Percentiles rank a stretch among this genome's conserved stretches.
Conservation (phyloP, 164 flowering plant species). For the Echeveria elegans region DNA sequence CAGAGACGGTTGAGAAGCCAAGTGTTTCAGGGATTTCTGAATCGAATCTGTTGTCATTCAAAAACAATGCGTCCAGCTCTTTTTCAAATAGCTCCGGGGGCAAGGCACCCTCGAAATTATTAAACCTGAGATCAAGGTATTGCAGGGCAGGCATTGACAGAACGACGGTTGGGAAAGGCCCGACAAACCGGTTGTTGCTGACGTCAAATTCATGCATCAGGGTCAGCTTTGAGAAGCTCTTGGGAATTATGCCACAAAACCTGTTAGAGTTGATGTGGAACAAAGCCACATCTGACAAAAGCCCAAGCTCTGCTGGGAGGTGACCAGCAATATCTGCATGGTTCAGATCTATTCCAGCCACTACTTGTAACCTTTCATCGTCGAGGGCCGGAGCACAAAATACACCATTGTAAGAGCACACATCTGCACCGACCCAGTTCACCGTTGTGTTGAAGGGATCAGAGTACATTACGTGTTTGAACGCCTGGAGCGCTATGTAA, state of each 20-base stretch:
- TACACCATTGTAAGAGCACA: constrained; percentile 59
- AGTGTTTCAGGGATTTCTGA: constrained; percentile 47
- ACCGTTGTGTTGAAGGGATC: constrained; percentile 49
- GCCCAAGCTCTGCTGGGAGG: constrained; percentile 61
- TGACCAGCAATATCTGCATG: constrained; percentile 63
- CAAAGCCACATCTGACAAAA: constrained; percentile 50
- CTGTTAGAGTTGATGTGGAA: constrained; percentile 71
- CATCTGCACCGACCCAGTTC: constrained; percentile 62
- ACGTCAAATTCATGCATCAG: constrained; percentile 54
- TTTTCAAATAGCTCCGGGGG: constrained; percentile 47
- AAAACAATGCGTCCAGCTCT: constrained; percentile 53
- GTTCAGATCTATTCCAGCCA: constrained; percentile 70
- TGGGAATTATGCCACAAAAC: constrained; percentile 67
- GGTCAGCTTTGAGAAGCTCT: constrained; percentile 30
- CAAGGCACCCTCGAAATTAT: constrained; percentile 60
- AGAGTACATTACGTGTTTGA: constrained; percentile 58
- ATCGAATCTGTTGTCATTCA: constrained; percentile 63
- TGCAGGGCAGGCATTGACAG: constrained; percentile 31
- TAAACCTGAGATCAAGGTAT: constrained; percentile 60
- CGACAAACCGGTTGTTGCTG: constrained; percentile 78
- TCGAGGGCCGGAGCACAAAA: constrained; percentile 56
- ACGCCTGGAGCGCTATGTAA: constrained; percentile 54
- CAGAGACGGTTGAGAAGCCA: constrained; percentile 58
- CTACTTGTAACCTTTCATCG: constrained; percentile 33
- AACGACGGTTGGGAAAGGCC: constrained; percentile 52